phyloP scores from a whole-genome alignment of 1,284 basidiomycete species.

The Austroboletus niveus region DNA sequence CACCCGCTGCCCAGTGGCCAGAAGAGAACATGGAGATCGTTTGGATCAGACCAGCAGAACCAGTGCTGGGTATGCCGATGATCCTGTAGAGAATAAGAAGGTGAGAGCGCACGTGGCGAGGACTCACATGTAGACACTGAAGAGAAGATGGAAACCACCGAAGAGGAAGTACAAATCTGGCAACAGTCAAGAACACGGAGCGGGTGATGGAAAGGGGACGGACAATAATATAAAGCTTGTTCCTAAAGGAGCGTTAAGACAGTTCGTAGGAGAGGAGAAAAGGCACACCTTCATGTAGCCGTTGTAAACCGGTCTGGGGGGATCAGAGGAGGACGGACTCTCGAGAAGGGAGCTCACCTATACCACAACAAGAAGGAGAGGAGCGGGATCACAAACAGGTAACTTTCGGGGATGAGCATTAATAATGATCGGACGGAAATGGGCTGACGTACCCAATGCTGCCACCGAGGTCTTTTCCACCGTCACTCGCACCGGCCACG shows the following conservation, averaged over 20 bases:
- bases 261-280: conserved; percentile 4
- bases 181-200: conserved; percentile 16
- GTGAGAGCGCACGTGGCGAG: conserved; percentile 8
- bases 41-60: conserved; percentile 93
- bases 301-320: conserved; percentile 86
- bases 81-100: conserved; percentile 55
- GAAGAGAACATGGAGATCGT: conserved; percentile 77
- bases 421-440: conserved; percentile 25
- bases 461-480: conserved; percentile 77
- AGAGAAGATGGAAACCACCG: conserved; percentile 89
- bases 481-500: conserved; percentile 71
- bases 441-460: conserved; percentile 66
- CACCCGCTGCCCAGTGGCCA: conserved; percentile 66
- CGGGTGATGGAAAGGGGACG: conserved; percentile 25
- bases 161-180: conserved; percentile 95
- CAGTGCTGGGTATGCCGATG: conserved; percentile 87
- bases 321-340: conserved; percentile 5
- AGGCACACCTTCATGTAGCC: conserved; percentile 88
- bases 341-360: conserved; percentile 46
- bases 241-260: conserved; percentile 47
- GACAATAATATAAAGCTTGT: conserved; percentile 84
- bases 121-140: conserved; percentile 82
- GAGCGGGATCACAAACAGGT: conserved; percentile 78
- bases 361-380: conserved; percentile 92
- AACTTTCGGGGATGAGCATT: conserved; percentile 47